Base-by-base conservation (phyloP, 1,284 basidiomycete genomes). In the Stereum hirsutum region DNA sequence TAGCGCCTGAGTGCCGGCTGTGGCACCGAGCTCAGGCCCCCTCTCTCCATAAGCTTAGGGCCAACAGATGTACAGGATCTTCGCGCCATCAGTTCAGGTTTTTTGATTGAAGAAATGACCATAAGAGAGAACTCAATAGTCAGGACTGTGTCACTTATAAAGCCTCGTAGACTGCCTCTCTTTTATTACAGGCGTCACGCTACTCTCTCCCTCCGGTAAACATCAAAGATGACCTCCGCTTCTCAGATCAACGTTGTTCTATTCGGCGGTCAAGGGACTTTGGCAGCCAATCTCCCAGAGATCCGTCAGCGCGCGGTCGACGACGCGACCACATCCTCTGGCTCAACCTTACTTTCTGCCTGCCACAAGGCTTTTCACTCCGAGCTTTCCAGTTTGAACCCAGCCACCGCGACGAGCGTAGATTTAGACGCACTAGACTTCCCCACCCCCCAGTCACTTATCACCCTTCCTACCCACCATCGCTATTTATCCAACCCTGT, bases 241-340 rank as follows among this genome's bases (percentile, higher is more conserved):
- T n/a, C n/a, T n/a, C n/a, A n/a, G n/a, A n/a, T 51, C 25, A 43
- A 49, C 46, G 51, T 78, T 37, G 74, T 72, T 7, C 54, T 78
- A 26, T 78, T 81, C 48, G 65, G 72, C 39, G 76, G 76, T 6
- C 78, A 80, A 50, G 78, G 75, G 6, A 65, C 69, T 4, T 46
- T 63, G 7, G 57, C 59, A n/a, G 44, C 58, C 11, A 60, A 58
- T 41, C 51, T 66, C n/a, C 43, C 49, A 5, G 57, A 60, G 12
- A 63, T 63, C 10, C 60, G 61, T 4, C 53, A 64, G 10, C 65
- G 62, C 46, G 70, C 71, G 11, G 47, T 69, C 31, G 52, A 49
- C 28, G 67, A 72, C 47, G 65, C 66, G 7, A 49, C 54, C 17
- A 59, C 63, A 23, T 57, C 64, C 6, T 47, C 57, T 11, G 72